phyloP scores from a whole-genome alignment of 2,329 filamentous ascomycete genomes.

The Aureobasidium sp. region DNA sequence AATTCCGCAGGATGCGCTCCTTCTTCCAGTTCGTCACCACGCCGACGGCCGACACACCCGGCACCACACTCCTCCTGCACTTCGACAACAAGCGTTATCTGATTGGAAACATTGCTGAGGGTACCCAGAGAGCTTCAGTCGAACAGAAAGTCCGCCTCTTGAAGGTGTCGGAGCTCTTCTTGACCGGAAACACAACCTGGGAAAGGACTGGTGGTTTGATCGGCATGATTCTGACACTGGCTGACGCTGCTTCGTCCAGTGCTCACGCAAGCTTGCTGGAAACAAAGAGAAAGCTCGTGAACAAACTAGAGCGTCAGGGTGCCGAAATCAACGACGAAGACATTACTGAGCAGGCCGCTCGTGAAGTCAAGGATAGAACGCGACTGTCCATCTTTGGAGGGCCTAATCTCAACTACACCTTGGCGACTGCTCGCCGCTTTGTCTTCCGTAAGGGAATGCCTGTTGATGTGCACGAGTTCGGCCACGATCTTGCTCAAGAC shows the following conservation, averaged over 20 bases:
- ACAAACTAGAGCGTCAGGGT: slow-evolving; percentile 25
- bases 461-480: slow-evolving; percentile 61
- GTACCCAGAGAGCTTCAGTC: slow-evolving; percentile 67
- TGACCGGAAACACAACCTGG: slow-evolving; percentile 74
- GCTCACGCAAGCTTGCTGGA: slow-evolving; percentile 34
- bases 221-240: slow-evolving; percentile 76
- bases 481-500: slow-evolving; percentile 25
- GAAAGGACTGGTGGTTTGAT: slow-evolving; percentile 69
- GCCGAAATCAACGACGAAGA: slow-evolving; percentile 15
- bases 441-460: slow-evolving; percentile 78
- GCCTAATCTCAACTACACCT: slow-evolving; percentile 66
- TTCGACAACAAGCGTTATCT: slow-evolving; percentile 77
- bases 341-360: slow-evolving; percentile 20
- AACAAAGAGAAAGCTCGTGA: slow-evolving; percentile 28
- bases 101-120: slow-evolving; percentile 75
- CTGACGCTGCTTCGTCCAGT: slow-evolving; percentile 51
- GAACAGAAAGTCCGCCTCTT: slow-evolving; percentile 58
- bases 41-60: slow-evolving; percentile 80
- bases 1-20: slow-evolving; percentile 53
- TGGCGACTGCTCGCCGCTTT: slow-evolving; percentile 78
- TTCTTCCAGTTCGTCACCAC: slow-evolving; percentile 67
- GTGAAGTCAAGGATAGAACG: slow-evolving; percentile 24
- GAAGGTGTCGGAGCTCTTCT: slow-evolving; percentile 67
- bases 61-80: slow-evolving; percentile 67
- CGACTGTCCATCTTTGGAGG: slow-evolving; percentile 65